These are phyloP conservation scores for Aegilops tauschii DNA, from an alignment of 176 grass and related monocot genomes.

Conservation along the genomic window DNA sequence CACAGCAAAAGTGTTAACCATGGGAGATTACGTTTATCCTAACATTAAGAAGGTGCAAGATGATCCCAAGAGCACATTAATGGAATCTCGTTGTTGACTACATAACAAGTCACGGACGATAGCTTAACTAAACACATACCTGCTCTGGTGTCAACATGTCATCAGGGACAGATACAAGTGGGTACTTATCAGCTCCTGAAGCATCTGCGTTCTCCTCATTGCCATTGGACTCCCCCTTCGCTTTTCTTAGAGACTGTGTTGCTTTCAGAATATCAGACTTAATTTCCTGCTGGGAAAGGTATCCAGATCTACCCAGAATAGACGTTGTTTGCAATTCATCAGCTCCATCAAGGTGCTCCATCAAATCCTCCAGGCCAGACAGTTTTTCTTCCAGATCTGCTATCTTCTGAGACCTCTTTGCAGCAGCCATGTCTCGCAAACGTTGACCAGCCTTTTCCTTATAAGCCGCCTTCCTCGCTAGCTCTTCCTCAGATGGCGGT, in stretches of 20 bases:
- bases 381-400: slow-evolving; percentile 64
- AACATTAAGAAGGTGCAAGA: background rate
- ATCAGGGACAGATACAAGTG: slow-evolving; percentile 78
- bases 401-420: slow-evolving; percentile 82
- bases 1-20: too few relatives aligned
- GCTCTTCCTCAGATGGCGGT: slow-evolving; percentile 90
- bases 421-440: slow-evolving; percentile 88
- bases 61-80: slow-evolving; percentile 18
- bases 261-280: slow-evolving; percentile 63
- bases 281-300: slow-evolving; percentile 85
- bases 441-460: slow-evolving; percentile 96
- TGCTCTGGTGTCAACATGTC: slow-evolving; percentile 83
- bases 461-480: slow-evolving; percentile 85
- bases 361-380: slow-evolving; percentile 59
- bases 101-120: slow-evolving; percentile 10
- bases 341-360: slow-evolving; percentile 72
- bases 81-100: background rate
- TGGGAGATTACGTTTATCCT: background rate
- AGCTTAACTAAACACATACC: slow-evolving; percentile 42
- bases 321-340: slow-evolving; percentile 61
- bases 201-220: slow-evolving; percentile 60
- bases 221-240: slow-evolving; percentile 77
- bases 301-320: slow-evolving; percentile 59
- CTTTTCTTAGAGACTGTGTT: slow-evolving; percentile 81
- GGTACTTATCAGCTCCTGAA: slow-evolving; percentile 74